Base-by-base conservation (phyloP, 208 protist genomes). In the Wallacemonas sp. region DNA sequence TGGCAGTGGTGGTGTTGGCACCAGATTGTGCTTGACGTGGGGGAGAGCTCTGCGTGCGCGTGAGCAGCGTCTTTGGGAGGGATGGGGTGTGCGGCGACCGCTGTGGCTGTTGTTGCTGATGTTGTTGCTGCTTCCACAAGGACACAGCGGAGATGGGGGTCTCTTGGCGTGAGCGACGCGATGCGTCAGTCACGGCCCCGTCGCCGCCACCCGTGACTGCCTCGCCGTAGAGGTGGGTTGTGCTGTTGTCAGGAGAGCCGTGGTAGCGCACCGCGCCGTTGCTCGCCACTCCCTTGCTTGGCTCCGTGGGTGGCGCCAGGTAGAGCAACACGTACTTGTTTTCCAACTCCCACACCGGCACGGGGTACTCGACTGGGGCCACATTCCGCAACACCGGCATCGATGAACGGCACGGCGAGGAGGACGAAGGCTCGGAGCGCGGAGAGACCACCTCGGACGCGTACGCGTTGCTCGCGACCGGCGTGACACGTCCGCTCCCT, bases 241-340 rank as follows among this genome's bases (percentile, higher is more conserved):
- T n/a, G n/a, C n/a, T n/a, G n/a, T n/a, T n/a, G n/a, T n/a, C n/a
- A n/a, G n/a, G n/a, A n/a, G 47, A 27, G 47, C 47, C 5, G 1
- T 55, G 30, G 51, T 6, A 12, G 28, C 41, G 4, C 11, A 5
- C 11, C 24, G 51, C 19, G 26, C 26, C 51, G 26, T 19, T 27
- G 22, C n/a, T 38, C 14, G 11, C 11, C 9, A 4, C n/a, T 26
- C 0, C n/a, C 14, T n/a, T 3, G 9, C n/a, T 26, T 6, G 26
- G 14, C 51, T 58, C 51, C 9, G 24, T 58, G 5, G 80, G 74
- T 1, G 75, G 59, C 2, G 71, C 55, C 15, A 93, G 60, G 54
- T 82, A 90, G 0, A 93, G 41, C 19, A 93, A 69, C 15, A 93
- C 80, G 62, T 93, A 93, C 69, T 86, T 89, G 2, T 79, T 80